Evolutionary conservation across 139 green algal species (phyloP).

Genomic region (Chlorella sp.): DNA sequence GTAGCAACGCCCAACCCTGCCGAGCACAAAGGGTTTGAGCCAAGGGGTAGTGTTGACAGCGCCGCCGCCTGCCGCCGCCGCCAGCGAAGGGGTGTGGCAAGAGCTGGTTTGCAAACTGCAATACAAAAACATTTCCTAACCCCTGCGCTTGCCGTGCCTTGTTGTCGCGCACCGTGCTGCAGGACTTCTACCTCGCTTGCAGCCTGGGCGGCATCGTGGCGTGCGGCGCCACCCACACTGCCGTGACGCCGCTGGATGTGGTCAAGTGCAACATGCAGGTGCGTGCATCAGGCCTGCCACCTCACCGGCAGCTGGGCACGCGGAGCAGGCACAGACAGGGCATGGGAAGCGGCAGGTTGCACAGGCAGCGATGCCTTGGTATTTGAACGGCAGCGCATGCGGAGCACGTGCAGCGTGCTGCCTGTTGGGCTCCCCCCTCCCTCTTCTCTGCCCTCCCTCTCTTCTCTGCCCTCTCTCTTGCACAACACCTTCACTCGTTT

Average conservation of each 20-base stretch:
- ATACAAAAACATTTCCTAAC: neutral
- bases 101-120: neutral
- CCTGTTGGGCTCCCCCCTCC: neutral
- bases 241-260: conserved; percentile 91
- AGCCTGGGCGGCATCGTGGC: conserved; percentile 75
- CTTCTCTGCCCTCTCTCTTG: neutral
- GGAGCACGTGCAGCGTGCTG: neutral
- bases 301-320: neutral
- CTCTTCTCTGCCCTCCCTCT: neutral
- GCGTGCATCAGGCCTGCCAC: neutral
- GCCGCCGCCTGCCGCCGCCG: neutral
- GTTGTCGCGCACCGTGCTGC: neutral
- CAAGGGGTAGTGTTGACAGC: neutral
- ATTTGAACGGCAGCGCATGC: neutral
- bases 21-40: conserved; percentile 14
- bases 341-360: too few relatives aligned
- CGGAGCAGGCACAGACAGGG: neutral
- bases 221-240: conserved; percentile 68
- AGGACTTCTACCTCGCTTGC: conserved; percentile 86
- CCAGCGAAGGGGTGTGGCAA: neutral
- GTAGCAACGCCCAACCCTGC: neutral
- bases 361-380: neutral
- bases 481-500: too few relatives aligned
- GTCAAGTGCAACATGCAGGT: conserved; percentile 94
- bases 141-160: neutral